Evolutionary conservation across 192 early-diverging fungal species (phyloP).

Genomic region (Lunasporangiospora selenospora): DNA sequence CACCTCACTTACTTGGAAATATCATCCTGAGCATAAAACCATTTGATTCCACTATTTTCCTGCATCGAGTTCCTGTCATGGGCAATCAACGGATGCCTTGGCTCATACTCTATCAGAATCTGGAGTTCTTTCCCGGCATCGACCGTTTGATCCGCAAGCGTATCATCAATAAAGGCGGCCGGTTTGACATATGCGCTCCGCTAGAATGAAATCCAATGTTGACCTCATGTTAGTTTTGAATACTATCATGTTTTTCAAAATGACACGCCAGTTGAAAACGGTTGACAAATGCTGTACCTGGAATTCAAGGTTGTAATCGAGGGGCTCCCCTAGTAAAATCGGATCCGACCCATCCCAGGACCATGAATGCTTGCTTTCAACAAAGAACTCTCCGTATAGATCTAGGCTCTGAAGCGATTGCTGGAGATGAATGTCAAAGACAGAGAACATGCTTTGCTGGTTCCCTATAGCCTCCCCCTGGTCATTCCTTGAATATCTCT

Average conservation of each 20-base stretch:
- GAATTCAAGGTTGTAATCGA: conserved; percentile 15
- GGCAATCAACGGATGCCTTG: conserved; percentile 36
- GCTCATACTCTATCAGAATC: conserved; percentile 37
- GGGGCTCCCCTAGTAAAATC: conserved; percentile 24
- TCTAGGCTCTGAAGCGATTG: conserved; percentile 36
- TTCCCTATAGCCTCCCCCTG: too few relatives aligned
- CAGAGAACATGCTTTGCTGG: conserved; percentile 8
- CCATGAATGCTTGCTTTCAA: conserved; percentile 26
- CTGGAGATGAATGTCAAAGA: conserved; percentile 31
- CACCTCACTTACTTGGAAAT: conserved; percentile 17
- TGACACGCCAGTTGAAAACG: too few relatives aligned
- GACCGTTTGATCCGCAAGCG: conserved; percentile 33
- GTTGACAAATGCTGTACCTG: too few relatives aligned
- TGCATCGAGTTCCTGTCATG: conserved; percentile 4
- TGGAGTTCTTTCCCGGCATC: conserved; percentile 53
- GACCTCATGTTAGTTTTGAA: too few relatives aligned
- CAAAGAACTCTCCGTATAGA: conserved; percentile 51
- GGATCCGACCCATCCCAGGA: conserved; percentile 22
- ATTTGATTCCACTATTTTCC: conserved; percentile 10
- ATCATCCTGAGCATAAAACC: conserved; percentile 15
- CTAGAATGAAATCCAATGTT: too few relatives aligned
- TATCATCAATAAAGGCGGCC: conserved; percentile 30
- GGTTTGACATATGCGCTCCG: conserved; percentile 1
- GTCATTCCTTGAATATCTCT: too few relatives aligned
- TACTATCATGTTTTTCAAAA: too few relatives aligned